A percentile compares a stretch with the other conserved stretches of the same genome.
These are phyloP conservation scores for Orychophragmus violaceus DNA, from an alignment of 345 rosid species.

Conservation along the genomic window DNA sequence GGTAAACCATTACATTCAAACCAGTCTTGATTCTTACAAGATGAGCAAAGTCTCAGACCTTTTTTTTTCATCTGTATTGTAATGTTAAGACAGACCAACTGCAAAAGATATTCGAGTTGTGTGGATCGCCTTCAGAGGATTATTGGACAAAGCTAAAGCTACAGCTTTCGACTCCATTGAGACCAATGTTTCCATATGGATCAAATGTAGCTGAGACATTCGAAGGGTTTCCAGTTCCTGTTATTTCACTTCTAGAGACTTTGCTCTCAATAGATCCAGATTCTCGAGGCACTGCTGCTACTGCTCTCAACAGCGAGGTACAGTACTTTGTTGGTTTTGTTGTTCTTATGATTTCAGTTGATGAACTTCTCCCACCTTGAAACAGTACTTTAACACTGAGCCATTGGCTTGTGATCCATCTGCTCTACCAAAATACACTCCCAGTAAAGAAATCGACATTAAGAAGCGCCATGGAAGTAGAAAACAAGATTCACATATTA, in stretches of 20 bases:
- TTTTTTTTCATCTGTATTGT: not conserved
- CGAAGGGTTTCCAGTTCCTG: constrained; percentile 51
- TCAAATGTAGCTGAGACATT: constrained; percentile 57
- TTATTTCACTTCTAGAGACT: constrained; percentile 60
- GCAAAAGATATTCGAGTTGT: constrained; percentile 73
- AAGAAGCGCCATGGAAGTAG: constrained; percentile 52
- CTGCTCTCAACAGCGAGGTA: constrained; percentile 72
- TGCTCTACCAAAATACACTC: constrained; percentile 82
- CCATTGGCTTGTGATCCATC: constrained; percentile 87
- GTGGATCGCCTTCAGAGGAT: constrained; percentile 73
- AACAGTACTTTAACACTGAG: constrained; percentile 62
- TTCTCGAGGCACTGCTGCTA: constrained; percentile 65
- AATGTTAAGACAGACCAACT: constrained; percentile 63
- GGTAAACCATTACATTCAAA: constrained; percentile 38
- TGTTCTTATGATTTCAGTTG: not conserved
- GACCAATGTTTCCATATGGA: constrained; percentile 67
- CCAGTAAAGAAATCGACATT: constrained; percentile 79
- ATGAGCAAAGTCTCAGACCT: not conserved
- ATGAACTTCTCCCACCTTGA: not conserved
- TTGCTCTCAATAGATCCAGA: constrained; percentile 75
- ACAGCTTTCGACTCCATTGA: constrained; percentile 56
- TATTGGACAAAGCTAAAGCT: constrained; percentile 60
- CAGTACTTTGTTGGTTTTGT: not conserved
- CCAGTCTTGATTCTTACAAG: constrained; percentile 8
- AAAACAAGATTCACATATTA: constrained; percentile 32